phyloP scores from a whole-genome alignment of 441 rosid species.

The Gossypium aridum region DNA sequence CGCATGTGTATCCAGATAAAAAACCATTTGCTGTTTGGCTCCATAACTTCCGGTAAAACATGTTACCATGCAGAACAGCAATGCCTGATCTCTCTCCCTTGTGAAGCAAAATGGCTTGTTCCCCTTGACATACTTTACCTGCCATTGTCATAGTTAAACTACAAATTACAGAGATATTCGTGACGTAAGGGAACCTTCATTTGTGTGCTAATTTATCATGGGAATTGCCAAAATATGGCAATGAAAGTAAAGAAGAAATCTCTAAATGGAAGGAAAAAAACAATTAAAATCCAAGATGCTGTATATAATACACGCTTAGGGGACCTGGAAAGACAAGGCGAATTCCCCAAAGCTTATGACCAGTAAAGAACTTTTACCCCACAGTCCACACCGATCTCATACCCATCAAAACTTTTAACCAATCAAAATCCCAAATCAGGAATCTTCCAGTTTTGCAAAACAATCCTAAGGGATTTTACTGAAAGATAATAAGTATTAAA shows the following conservation, averaged over 20 bases:
- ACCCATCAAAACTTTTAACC: background rate
- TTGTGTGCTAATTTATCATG: background rate
- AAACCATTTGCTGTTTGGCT: constrained; percentile 25
- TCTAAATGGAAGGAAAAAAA: background rate
- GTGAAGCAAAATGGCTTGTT: constrained; percentile 21
- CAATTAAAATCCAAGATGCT: background rate
- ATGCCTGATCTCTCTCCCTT: constrained; percentile 26
- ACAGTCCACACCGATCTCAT: background rate
- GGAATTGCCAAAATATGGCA: background rate
- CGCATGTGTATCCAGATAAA: constrained; percentile 18
- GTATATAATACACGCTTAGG: background rate
- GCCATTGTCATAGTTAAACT: constrained; percentile 15
- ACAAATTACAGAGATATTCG: background rate
- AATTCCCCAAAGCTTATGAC: constrained; percentile 14
- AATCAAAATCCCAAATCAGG: background rate
- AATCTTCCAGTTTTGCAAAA: background rate
- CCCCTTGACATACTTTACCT: constrained; percentile 40
- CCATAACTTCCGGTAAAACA: constrained; percentile 23
- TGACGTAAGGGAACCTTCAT: background rate
- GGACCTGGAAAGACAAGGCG: constrained; percentile 10
- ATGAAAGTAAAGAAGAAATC: background rate
- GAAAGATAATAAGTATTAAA: background rate
- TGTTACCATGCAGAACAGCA: constrained; percentile 22
- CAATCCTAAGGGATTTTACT: background rate
- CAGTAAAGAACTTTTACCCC: background rate